These are phyloP conservation scores for Fonsecaea erecta DNA, from an alignment of 2,329 filamentous ascomycete genomes.

Conservation along the genomic window DNA sequence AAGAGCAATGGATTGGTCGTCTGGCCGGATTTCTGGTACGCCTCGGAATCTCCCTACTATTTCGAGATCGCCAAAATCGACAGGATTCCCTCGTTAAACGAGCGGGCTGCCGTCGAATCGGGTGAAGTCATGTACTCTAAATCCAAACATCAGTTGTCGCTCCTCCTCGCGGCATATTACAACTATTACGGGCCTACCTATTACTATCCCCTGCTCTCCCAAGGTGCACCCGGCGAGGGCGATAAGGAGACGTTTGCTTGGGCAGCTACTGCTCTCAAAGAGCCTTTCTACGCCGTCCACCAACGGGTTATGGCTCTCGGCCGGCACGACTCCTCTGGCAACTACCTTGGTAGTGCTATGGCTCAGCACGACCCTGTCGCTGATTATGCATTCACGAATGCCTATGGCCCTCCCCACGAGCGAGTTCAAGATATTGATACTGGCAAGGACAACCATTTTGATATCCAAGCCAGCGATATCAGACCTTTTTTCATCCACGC, in stretches of 20 bases:
- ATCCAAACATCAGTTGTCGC: conserved; percentile 46
- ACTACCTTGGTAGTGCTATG: conserved; percentile 41
- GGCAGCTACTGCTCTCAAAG: conserved; percentile 48
- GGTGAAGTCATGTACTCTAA: conserved; percentile 55
- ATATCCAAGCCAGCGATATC: conserved; percentile 38
- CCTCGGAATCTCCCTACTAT: conserved; percentile 51
- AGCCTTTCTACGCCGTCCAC: conserved; percentile 50
- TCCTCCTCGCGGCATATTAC: conserved; percentile 57
- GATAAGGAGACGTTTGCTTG: conserved; percentile 58
- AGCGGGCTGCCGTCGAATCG: conserved; percentile 47
- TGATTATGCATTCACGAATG: conserved; percentile 38
- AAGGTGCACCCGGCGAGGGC: conserved; percentile 55
- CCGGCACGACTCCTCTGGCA: conserved; percentile 35
- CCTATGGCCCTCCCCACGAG: conserved; percentile 33
- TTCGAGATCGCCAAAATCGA: conserved; percentile 47
- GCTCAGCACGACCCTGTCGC: conserved; percentile 45
- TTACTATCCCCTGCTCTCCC: conserved; percentile 54
- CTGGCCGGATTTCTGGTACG: conserved; percentile 62
- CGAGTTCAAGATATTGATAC: conserved; percentile 38
- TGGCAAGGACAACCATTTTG: conserved; percentile 39
- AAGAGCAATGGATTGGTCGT: conserved; percentile 58
- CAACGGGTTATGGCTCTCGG: conserved; percentile 39
- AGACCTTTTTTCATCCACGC: conserved; percentile 48
- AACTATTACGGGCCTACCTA: conserved; percentile 53
- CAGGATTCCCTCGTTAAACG: conserved; percentile 42